Conservation (phyloP, 495 filamentous ascomycete species). For the Annulohypoxylon moriforme region DNA sequence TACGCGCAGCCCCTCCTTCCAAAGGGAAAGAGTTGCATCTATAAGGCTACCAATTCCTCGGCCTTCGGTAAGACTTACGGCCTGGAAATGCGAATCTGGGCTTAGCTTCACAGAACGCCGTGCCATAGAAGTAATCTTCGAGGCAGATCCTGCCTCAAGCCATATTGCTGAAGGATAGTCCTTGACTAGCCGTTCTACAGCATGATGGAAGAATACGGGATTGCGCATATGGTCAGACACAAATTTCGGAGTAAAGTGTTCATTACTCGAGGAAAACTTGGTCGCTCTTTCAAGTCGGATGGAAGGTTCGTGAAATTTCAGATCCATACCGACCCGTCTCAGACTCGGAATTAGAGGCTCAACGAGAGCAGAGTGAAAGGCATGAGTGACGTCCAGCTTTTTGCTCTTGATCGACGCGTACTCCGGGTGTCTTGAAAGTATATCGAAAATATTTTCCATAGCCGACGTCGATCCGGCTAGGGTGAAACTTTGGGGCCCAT, state of each 20-base stretch:
- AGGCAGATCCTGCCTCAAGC: conserved; percentile 65
- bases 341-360: conserved; percentile 54
- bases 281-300: conserved; percentile 42
- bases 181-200: conserved; percentile 56
- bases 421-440: conserved; percentile 3
- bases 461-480: conserved; percentile 53
- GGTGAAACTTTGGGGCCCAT: conserved; percentile 58
- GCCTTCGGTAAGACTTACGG: conserved; percentile 54
- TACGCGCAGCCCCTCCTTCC: conserved; percentile 56
- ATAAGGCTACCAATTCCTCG: conserved; percentile 49
- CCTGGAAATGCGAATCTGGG: conserved; percentile 50
- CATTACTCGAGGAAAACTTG: conserved; percentile 21
- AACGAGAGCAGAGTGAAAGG: conserved; percentile 63
- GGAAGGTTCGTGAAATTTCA: conserved; percentile 31
- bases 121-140: conserved; percentile 60
- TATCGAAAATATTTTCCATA: conserved; percentile 45
- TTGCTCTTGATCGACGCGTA: conserved; percentile 47
- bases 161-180: conserved; percentile 53
- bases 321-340: conserved; percentile 40
- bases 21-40: conserved; percentile 58
- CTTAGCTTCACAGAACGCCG: conserved; percentile 44
- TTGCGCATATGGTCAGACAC: conserved; percentile 60
- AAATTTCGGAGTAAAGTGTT: conserved; percentile 33
- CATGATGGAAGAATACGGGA: conserved; percentile 64
- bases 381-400: conserved; percentile 59